Base-by-base conservation (phyloP, 164 flowering plant species). In the Amborella trichopoda region DNA sequence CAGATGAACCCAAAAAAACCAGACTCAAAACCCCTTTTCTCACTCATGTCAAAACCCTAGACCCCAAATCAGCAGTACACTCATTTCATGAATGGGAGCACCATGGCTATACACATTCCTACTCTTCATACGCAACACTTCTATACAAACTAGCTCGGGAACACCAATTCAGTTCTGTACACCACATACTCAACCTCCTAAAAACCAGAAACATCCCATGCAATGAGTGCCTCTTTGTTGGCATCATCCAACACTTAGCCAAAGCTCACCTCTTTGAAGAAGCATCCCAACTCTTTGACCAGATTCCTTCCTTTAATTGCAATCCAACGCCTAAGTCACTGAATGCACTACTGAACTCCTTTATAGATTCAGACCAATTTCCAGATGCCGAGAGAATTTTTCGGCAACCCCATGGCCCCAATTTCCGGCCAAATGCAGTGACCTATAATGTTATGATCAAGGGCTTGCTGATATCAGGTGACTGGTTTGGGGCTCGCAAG, bases 51-150 rank as follows among this genome's bases (percentile, higher is more conserved):
- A n/a, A n/a, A n/a, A n/a, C n/a, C n/a, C n/a, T n/a, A n/a, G n/a
- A n/a, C n/a, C n/a, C n/a, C n/a, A n/a, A n/a, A n/a, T n/a, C n/a
- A 23, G 81, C 80, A 13, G 36, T 84, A 2, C 48, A 67, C 22
- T 64, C 77, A 43, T 77, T 83, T 50, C 33, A 67, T n/a, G 61
- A 80, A 16, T 77, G 69, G 52, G 49, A 50, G 12, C 48, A 61
- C 40, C 56, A 23, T 63, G 95, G 95, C 2, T 64, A 67, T 67
- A 70, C 50, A n/a, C 97, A 78, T 32, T 77, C 69, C 52, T 89
- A 85, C 59, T 76, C 95, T 28, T 82, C 87, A 0, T 89, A 68
- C 66, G 59, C 97, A 14, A 61, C 85, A 27, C 76, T 89, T 48
- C 38, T 77, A 12, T 89, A 85, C 77, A 89, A 73, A 53, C 83